Evolutionary conservation across 371 early-diverging fungal genomes (phyloP).

Genomic region (Quaeritorhiza haematococci): DNA sequence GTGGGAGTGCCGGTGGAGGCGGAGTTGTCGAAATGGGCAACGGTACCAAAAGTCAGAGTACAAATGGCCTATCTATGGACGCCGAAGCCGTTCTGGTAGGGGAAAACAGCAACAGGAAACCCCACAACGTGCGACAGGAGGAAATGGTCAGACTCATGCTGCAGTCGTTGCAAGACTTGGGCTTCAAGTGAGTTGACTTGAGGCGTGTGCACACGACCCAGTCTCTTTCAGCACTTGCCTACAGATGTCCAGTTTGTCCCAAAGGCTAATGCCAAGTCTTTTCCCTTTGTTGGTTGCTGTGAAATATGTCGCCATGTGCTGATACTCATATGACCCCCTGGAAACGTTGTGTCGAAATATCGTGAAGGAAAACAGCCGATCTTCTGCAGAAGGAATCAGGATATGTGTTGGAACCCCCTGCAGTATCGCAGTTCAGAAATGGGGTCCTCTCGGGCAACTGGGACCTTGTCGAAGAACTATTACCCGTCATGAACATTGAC

Average conservation of each 20-base stretch:
- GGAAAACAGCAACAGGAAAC: too few relatives aligned
- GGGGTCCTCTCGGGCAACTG: constrained; percentile 71
- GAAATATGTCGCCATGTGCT: too few relatives aligned
- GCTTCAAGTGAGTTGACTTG: constrained; percentile 61
- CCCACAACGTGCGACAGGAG: too few relatives aligned
- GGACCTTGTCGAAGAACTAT: constrained; percentile 53
- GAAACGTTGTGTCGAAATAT: background rate
- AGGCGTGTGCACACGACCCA: background rate
- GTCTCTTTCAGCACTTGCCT: background rate
- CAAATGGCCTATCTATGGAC: too few relatives aligned
- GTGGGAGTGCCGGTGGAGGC: too few relatives aligned
- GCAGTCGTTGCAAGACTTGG: constrained; percentile 77
- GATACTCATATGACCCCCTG: background rate
- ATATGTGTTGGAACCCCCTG: constrained; percentile 54
- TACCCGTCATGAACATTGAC: constrained; percentile 40
- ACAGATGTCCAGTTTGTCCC: background rate
- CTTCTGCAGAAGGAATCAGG: constrained; percentile 71
- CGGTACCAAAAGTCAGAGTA: too few relatives aligned
- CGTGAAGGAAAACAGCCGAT: constrained; percentile 52
- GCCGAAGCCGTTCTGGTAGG: too few relatives aligned
- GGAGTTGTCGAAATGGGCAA: too few relatives aligned
- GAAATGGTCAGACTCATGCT: constrained; percentile 82
- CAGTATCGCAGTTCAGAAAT: constrained; percentile 55
- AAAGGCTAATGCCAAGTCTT: background rate
- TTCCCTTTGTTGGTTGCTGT: background rate